Base-by-base conservation (phyloP, 768 basidiomycete species). In the Russula sp. region DNA sequence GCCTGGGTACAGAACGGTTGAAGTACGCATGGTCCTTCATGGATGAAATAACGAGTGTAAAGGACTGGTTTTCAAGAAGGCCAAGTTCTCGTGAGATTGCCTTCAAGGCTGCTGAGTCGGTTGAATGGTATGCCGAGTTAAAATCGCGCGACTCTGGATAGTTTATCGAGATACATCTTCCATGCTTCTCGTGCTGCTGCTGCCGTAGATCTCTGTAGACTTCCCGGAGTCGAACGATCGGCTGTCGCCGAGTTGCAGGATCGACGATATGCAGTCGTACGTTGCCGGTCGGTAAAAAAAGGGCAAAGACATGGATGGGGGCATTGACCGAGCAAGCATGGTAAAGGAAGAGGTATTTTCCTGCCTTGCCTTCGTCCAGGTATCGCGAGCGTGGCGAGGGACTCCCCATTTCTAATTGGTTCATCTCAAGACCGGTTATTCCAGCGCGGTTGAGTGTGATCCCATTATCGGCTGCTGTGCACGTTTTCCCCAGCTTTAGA, bases 211-310 rank as follows among this genome's bases (percentile, higher is more conserved):
- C 88, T 1, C 70, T 67, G 71, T 98, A 99, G 30, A 82, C 78
- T 58, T 90, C 87, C 34, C 84, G 78, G n/a, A 98, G 81, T 52
- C 85, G 87, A 6, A 86, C 79, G 34, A 98, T 85, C 6, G 86
- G 83, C 70, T 96, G 94, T 50, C 94, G 85, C 44, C 86, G 85
- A n/a, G 86, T 84, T 18, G 93, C 93, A 44, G 88, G 87, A 73
- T 98, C 97, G 61, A 98, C 94, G 57, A 97, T 77, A 73, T 94
- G 94, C 2, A 98, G 78, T 70, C 87, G 89, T 42, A 87, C 86
- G 11, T 76, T 67, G 0, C 87, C 88, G 32, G 73, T 77, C 0
- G 93, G 92, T 40, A 87, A 79, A 78, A 98, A 96, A 36, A 97
- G 78, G 0, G 89, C 89, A 70, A 96, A 94, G 20, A 97, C 84